Base-by-base conservation (phyloP, 2,329 filamentous ascomycete species). In the Chrysoporthe cubensis region DNA sequence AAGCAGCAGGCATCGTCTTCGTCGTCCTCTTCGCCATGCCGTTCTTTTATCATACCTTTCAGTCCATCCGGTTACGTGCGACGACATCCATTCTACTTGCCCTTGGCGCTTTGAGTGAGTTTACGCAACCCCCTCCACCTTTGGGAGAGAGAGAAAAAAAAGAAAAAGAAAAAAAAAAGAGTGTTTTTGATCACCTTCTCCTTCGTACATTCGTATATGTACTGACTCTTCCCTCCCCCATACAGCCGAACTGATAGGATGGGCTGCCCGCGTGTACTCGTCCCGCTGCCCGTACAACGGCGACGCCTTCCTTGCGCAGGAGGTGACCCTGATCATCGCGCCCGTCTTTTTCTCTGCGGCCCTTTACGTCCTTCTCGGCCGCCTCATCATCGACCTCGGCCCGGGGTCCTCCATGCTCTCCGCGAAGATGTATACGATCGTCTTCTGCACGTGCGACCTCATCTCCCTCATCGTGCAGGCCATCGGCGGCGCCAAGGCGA, bases 261-360 rank as follows among this genome's bases (percentile, higher is more conserved):
- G 83, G 83, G 79, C 77, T 2, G 82, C 78, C 14, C 78, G 83
- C 43, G 79, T 81, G 3, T 85, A 82, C 81, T 83, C 82, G 11
- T 74, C 81, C 18, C 71, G 80, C 61, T 85, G 83, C 65, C 81
- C 82, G 1, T 85, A 85, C 71, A 84, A 83, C 72, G 67, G 74
- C 14, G 79, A 79, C 16, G 81, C 83, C 14, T 85, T 84, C 66
- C 73, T 85, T 5, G 82, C 85, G 73, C 83, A 85, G 71, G 84
- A 84, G 54, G 82, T 80, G 1, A 80, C 79, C 13, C 79, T 81
- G 61, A 78, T 80, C 66, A 77, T 81, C 65, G 76, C 74, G 9
- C 84, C 83, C 11, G 81, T 81, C 6, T 85, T 85, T 76, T 84
- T 83, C 73, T 83, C 82, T 16, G 83, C 83, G 1, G 83, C 81